These are phyloP conservation scores for Alloteropsis angusta DNA, from an alignment of 202 grass and related monocot species.

Conservation along the genomic window DNA sequence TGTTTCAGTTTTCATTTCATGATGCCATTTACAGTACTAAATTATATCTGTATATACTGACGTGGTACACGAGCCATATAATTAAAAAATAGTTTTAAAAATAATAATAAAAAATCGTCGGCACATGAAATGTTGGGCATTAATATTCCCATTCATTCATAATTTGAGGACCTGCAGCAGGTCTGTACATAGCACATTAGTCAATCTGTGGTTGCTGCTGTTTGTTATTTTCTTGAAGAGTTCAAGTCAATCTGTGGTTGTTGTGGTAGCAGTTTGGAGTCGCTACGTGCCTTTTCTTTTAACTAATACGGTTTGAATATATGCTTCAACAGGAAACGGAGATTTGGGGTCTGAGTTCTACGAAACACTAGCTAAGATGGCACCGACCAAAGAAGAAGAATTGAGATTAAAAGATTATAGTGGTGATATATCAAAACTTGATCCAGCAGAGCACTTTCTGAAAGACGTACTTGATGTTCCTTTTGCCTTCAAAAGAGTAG, in stretches of 20 bases:
- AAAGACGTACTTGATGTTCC: slow-evolving; percentile 64
- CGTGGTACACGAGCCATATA: neutral
- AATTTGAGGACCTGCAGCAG: neutral
- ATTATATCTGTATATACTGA: slow-evolving; percentile 6
- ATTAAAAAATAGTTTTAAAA: no score
- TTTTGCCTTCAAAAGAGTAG: slow-evolving; percentile 81
- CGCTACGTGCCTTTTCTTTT: neutral
- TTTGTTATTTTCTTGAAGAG: no score
- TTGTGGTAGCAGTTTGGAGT: neutral
- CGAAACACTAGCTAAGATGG: slow-evolving; percentile 68
- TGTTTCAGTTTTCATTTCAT: neutral
- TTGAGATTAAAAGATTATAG: slow-evolving; percentile 48
- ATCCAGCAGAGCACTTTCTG: slow-evolving; percentile 66
- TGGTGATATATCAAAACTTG: slow-evolving; percentile 53
- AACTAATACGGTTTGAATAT: slow-evolving; percentile 11
- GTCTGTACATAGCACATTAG: neutral
- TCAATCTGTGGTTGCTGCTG: neutral
- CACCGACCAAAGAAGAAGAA: slow-evolving; percentile 82
- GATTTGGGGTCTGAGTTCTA: slow-evolving; percentile 55
- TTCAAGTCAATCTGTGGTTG: neutral
- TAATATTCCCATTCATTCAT: neutral
- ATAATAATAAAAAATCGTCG: neutral
- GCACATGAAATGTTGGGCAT: neutral
- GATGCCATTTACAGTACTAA: slow-evolving; percentile 15
- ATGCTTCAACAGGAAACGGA: slow-evolving; percentile 52